These are phyloP conservation scores for Staphylotrichum tortipilum DNA, from an alignment of 495 filamentous ascomycete genomes.

Conservation along the genomic window DNA sequence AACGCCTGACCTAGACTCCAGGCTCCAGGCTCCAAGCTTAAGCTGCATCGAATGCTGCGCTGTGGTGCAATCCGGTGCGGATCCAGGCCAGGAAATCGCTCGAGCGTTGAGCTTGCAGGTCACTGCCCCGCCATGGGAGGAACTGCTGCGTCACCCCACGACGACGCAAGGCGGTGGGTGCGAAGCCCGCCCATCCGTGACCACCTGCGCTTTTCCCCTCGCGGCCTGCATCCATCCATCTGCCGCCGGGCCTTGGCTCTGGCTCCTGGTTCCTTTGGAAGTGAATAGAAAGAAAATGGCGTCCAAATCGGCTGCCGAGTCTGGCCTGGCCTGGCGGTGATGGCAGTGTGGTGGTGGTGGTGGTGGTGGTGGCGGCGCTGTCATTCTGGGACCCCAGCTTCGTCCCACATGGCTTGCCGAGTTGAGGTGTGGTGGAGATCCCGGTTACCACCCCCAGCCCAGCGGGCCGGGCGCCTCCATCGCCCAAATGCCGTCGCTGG, in stretches of 20 bases:
- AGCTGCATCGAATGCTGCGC: background rate
- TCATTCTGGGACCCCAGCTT: background rate
- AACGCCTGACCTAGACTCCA: too few relatives aligned
- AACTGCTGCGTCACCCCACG: background rate
- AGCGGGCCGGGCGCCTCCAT: constrained; percentile 11
- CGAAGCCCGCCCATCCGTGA: too few relatives aligned
- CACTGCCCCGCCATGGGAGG: background rate
- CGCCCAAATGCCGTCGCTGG: constrained; percentile 7
- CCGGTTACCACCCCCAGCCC: constrained; percentile 14
- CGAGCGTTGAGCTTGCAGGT: constrained; percentile 11
- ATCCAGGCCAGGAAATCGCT: constrained; percentile 9
- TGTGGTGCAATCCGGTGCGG: background rate
- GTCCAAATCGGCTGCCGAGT: background rate
- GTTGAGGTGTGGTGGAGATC: constrained; percentile 14
- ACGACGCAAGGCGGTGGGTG: too few relatives aligned
- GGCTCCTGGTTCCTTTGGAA: too few relatives aligned
- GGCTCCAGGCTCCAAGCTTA: too few relatives aligned
- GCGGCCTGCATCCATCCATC: too few relatives aligned
- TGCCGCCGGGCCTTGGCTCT: too few relatives aligned
- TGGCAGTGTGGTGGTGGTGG: too few relatives aligned
- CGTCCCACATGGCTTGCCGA: constrained; percentile 20
- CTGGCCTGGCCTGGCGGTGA: too few relatives aligned
- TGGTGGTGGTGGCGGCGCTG: too few relatives aligned
- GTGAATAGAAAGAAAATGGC: background rate
- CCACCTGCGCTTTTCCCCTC: too few relatives aligned